These are phyloP conservation scores for Arabidopsis suecica DNA, from an alignment of 345 rosid genomes.

Conservation along the genomic window DNA sequence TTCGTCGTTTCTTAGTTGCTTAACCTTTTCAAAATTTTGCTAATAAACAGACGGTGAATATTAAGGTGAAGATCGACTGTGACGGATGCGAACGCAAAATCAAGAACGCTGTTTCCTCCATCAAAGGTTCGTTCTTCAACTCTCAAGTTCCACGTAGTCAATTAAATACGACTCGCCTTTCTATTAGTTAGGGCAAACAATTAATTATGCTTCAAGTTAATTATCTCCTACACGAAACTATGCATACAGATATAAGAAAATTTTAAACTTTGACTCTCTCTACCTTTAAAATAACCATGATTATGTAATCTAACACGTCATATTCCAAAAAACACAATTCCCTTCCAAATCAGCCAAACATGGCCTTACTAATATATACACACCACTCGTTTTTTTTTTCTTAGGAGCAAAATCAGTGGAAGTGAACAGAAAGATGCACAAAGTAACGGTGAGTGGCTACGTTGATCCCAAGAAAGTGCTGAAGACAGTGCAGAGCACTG, in stretches of 20 bases:
- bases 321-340: neutral
- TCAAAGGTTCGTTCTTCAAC: slow-evolving; percentile 47
- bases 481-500: slow-evolving; percentile 39
- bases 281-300: slow-evolving; percentile 2
- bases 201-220: slow-evolving; percentile 15
- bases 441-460: slow-evolving; percentile 49
- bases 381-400: neutral
- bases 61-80: slow-evolving; percentile 58
- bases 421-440: slow-evolving; percentile 42
- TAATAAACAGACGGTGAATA: slow-evolving; percentile 49
- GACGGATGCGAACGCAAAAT: slow-evolving; percentile 62
- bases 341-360: slow-evolving; percentile 28
- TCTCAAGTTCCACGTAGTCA: neutral
- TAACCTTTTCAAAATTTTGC: neutral
- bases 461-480: slow-evolving; percentile 44
- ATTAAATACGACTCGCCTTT: neutral
- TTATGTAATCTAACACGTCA: neutral
- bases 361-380: slow-evolving; percentile 19
- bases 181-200: neutral
- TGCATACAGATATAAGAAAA: slow-evolving; percentile 13
- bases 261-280: neutral
- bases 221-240: slow-evolving; percentile 30
- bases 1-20: neutral
- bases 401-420: slow-evolving; percentile 47
- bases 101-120: slow-evolving; percentile 53